Base-by-base conservation (phyloP, 352 stramenopile genomes). In the Phytopythium aichiense region DNA sequence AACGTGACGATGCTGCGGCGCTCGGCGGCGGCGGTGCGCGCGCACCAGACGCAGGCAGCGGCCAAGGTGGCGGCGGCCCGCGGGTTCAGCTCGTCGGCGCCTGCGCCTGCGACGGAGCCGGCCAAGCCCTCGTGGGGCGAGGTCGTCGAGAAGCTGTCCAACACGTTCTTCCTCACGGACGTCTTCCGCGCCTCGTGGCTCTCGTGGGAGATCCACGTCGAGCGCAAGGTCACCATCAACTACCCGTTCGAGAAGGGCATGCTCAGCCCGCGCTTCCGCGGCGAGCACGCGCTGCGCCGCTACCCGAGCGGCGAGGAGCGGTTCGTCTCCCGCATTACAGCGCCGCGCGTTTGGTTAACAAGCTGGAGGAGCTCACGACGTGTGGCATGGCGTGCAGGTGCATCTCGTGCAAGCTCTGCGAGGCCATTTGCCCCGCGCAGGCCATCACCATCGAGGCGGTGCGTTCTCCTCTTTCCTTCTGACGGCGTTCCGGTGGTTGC, bases 331-430 rank as follows among this genome's bases (percentile, higher is more conserved):
- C 4, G 35, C 5, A 22, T 12, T 23, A 20, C 3, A 23, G 11
- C 6, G 7, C 7, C 8, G 15, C 18, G 11, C 18, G 7, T 5
- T 25, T 7, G 45, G 7, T 2, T 6, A 45, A 45, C 40, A 22
- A 9, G n/a, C 40, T 20, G 16, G n/a, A 28, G 15, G 45, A 52
- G n/a, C 45, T 52, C 30, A 28, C 23, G 46, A 51, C 28, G 28
- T 31, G 28, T 51, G 22, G 9, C 22, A 30, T 13, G 5, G 13
- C 30, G 20, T 65, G 40, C 64, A 95, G 87, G 58, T 99, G 98
- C 90, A 99, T 99, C 79, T 96, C 97, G 1, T 99, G 98, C 80
- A 99, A 99, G 87, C 84, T 99, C 12, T 99, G 98, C 68, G 98
- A 99, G 81, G 97, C 98, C 18, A 98, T 99, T 61, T 99, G 98